Conservation (phyloP, 139 green algal species). For the Mychonastes homosphaera region DNA sequence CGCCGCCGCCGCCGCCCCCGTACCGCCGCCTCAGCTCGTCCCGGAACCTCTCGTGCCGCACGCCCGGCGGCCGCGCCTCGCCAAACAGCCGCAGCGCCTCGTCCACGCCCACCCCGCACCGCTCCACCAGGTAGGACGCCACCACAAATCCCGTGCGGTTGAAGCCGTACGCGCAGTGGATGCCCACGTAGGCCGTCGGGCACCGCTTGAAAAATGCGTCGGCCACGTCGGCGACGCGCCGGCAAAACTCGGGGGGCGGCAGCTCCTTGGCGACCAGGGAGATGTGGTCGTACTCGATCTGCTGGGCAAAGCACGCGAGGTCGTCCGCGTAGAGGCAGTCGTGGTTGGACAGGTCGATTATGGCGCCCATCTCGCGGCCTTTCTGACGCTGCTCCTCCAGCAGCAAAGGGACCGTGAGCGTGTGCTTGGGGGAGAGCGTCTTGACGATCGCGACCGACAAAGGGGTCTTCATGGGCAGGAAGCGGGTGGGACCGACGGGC, state of each 20-base stretch:
- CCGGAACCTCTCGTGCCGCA: constrained; percentile 72
- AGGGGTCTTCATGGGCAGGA: constrained; percentile 63
- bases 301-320: constrained; percentile 39
- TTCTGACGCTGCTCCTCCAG: constrained; percentile 26
- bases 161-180: constrained; percentile 85
- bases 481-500: constrained; percentile 29
- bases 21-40: constrained; percentile 55
- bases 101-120: constrained; percentile 46
- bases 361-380: constrained; percentile 41
- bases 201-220: constrained; percentile 38
- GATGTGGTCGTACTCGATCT: constrained; percentile 37
- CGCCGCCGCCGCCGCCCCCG: constrained; percentile 1
- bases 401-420: constrained; percentile 41
- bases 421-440: constrained; percentile 41
- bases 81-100: constrained; percentile 61
- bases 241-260: constrained; percentile 26
- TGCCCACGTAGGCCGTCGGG: constrained; percentile 54
- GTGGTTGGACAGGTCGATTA: constrained; percentile 72
- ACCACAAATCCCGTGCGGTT: constrained; percentile 84
- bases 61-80: constrained; percentile 50
- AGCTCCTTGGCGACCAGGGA: constrained; percentile 61
- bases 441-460: constrained; percentile 41
- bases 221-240: constrained; percentile 10
- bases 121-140: constrained; percentile 59
- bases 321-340: constrained; percentile 71